These are phyloP conservation scores for Parmales sp. DNA, from an alignment of 108 stramenopile genomes.

Conservation along the genomic window DNA sequence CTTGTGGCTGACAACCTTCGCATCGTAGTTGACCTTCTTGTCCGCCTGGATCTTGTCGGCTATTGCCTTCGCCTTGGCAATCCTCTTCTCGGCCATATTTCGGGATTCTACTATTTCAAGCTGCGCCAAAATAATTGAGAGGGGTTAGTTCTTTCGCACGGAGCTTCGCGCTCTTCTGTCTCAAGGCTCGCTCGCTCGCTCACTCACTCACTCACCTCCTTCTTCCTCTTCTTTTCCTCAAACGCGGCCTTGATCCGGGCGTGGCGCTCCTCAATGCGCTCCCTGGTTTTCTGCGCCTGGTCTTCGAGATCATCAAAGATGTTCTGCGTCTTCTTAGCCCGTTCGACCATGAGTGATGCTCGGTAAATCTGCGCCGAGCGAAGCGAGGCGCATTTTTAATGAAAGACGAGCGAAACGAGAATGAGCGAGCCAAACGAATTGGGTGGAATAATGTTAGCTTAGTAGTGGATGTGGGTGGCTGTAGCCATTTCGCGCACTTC, in stretches of 20 bases:
- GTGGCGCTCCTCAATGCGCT: neutral
- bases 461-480: no score
- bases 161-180: no score
- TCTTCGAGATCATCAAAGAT: neutral
- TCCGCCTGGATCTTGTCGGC: neutral
- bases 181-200: no score
- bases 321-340: neutral
- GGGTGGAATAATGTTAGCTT: no score
- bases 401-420: no score
- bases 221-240: neutral
- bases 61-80: neutral
- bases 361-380: no score
- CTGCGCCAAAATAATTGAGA: no score
- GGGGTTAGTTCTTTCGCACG: no score
- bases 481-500: no score
- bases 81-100: neutral
- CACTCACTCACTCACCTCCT: no score
- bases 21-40: conserved; percentile 1
- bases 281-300: neutral
- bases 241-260: neutral
- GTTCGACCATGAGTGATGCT: neutral
- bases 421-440: no score
- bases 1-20: neutral
- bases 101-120: neutral
- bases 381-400: no score